phyloP scores from a whole-genome alignment of 306 rosid genomes.

The Benincasa hispida region DNA sequence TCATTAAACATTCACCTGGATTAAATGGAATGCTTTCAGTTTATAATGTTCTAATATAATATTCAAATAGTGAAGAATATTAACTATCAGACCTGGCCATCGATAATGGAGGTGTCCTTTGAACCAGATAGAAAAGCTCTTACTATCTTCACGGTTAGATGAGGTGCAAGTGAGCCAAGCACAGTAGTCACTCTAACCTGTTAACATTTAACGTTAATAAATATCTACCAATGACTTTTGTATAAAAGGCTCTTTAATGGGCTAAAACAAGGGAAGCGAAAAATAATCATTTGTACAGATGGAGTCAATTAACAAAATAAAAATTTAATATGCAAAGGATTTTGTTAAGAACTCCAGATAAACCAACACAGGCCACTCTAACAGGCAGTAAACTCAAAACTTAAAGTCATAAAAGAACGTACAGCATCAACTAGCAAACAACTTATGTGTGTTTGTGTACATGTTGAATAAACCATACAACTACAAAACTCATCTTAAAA shows the following conservation, averaged over 20 bases:
- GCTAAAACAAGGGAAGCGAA: background rate
- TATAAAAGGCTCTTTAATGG: background rate
- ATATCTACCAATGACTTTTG: background rate
- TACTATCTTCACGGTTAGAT: slow-evolving; percentile 70
- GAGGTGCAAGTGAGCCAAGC: slow-evolving; percentile 88
- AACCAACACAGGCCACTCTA: background rate
- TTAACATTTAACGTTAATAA: slow-evolving; percentile 2
- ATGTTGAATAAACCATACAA: background rate
- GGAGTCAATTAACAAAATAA: background rate
- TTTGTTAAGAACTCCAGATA: background rate
- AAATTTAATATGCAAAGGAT: background rate
- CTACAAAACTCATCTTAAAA: background rate
- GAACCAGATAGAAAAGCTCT: slow-evolving; percentile 49
- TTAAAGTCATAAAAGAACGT: background rate
- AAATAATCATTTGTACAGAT: background rate
- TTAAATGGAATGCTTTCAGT: background rate
- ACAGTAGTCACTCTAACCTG: slow-evolving; percentile 86
- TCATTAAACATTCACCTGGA: slow-evolving; percentile 1
- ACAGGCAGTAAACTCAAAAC: background rate
- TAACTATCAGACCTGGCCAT: slow-evolving; percentile 37
- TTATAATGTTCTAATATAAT: background rate
- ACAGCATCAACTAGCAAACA: background rate
- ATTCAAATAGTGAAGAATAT: slow-evolving; percentile 10
- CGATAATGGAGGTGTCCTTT: slow-evolving; percentile 45
- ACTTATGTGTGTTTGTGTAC: background rate